Base-by-base conservation (phyloP, 495 filamentous ascomycete species). In the Penicillium macrosclerotiorum region DNA sequence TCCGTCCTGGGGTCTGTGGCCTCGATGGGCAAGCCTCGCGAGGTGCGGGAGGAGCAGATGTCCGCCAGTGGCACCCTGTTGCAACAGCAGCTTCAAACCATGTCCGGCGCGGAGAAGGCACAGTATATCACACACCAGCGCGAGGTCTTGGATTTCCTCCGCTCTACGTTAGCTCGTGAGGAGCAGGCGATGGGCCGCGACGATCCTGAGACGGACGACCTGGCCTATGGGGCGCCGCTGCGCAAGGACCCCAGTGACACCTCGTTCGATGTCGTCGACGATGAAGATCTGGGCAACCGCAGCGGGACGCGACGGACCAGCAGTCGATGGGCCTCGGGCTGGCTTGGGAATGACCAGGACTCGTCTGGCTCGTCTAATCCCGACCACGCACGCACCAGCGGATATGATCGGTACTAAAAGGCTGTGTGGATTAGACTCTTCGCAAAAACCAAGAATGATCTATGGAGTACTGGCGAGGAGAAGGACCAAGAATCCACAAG, bases 191-290 rank as follows among this genome's bases (percentile, higher is more conserved):
- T 78, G 31, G 64, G 42, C 46, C 71, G 52, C 51, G 63, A 52
- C 38, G 68, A 58, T 39, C 66, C 48, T 27, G 73, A 71, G 34
- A 62, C 67, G 56, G 43, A 74, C 60, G 59, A 78, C 69, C 61
- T 77, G 59, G 59, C 71, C 31, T 65, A 73, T 46, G 63, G 66
- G 11, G 63, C 71, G 37, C 67, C 80, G 6, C 56, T 89, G 58
- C 77, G 69, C 32, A 89, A 86, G 74, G 89, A 84, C 55, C 73
- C 75, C 48, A 88, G 84, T 42, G 86, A 89, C 52, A 77, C 75
- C 26, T 89, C 90, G 47, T 95, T 95, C 60, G 86, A 92, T 56
- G 83, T 85, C 56, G 83, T 95, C 49, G 84, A 89, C 27, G 74
- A 75, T n/a, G 84, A 86, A 43, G 85, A 85, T 52, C 74, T 76